A percentile compares a stretch with the other conserved stretches of the same genome.
Evolutionary conservation across 208 protist species (phyloP).

Genomic region (Leishmania mexicana): DNA sequence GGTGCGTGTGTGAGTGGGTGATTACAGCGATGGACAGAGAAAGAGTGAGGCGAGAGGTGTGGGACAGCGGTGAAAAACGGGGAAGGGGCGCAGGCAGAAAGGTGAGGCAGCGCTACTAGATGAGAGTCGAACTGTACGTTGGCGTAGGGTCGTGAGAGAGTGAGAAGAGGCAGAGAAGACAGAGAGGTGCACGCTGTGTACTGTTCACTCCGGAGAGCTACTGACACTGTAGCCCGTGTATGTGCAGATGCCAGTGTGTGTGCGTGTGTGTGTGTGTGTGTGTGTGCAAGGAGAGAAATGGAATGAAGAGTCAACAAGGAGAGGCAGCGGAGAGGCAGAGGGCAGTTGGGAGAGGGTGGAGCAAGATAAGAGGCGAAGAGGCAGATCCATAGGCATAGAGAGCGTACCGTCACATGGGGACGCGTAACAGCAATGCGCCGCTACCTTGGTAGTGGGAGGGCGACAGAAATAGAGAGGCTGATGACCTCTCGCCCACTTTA

Average conservation of each 20-base stretch:
- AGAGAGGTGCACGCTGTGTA: constrained; percentile 6
- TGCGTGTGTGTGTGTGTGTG: not conserved
- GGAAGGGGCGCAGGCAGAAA: too few relatives aligned
- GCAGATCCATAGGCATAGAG: not conserved
- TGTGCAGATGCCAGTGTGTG: not conserved
- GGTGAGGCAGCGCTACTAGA: not conserved
- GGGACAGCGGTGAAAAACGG: not conserved
- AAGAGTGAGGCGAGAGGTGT: not conserved
- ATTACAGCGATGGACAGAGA: not conserved
- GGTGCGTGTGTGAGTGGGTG: not conserved
- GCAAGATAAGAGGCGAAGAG: not conserved
- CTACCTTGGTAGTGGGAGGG: not conserved
- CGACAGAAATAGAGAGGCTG: not conserved
- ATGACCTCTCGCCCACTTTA: not conserved
- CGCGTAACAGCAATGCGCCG: not conserved
- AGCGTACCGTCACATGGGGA: not conserved
- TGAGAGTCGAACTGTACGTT: not conserved
- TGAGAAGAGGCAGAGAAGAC: not conserved
- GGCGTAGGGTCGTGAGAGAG: not conserved
- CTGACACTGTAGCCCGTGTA: constrained; percentile 5
- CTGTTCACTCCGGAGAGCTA: constrained; percentile 20
- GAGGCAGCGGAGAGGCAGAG: constrained; percentile 1
- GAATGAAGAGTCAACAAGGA: not conserved
- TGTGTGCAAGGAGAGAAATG: not conserved
- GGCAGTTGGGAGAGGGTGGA: not conserved